Conservation (phyloP, 805 yeast species). For the Torulaspora indica region DNA sequence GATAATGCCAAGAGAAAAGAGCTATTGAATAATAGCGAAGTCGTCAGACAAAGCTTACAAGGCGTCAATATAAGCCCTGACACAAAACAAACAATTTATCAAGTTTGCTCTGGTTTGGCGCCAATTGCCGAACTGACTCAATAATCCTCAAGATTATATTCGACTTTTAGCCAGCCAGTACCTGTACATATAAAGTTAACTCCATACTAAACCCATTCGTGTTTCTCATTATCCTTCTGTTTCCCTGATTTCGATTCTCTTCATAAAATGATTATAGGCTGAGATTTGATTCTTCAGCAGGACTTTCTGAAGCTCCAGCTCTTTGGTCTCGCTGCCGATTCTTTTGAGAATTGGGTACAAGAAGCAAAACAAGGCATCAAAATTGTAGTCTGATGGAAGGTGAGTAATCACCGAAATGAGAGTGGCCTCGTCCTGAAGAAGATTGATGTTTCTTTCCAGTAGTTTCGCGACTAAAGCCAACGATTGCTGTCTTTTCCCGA, state of each 20-base stretch:
- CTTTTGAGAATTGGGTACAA: conserved; percentile 16
- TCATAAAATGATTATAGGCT: conserved; percentile 4
- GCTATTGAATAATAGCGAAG: conserved; percentile 20
- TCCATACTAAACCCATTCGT: neutral
- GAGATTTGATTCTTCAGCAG: conserved; percentile 22
- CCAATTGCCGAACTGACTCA: conserved; percentile 26
- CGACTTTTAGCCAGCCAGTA: neutral
- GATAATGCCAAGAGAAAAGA: conserved; percentile 16
- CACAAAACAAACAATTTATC: conserved; percentile 20
- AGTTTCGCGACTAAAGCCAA: conserved; percentile 14
- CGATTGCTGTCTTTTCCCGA: conserved; percentile 10
- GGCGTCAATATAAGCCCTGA: conserved; percentile 16
- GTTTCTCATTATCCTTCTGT: neutral
- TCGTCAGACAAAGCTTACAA: conserved; percentile 28
- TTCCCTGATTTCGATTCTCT: neutral
- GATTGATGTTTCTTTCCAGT: conserved; percentile 19
- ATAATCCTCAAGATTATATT: conserved; percentile 1
- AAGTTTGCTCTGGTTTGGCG: conserved; percentile 33
- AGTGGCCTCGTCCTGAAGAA: conserved; percentile 9
- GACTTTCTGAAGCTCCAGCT: conserved; percentile 22
- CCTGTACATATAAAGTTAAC: conserved; percentile 1
- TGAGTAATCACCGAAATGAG: conserved; percentile 13
- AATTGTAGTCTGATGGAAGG: conserved; percentile 20
- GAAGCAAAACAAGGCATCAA: conserved; percentile 16
- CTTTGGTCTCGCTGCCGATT: conserved; percentile 7